Evolutionary conservation across 768 basidiomycete species (phyloP).

Genomic region (Termitomyces sp.): DNA sequence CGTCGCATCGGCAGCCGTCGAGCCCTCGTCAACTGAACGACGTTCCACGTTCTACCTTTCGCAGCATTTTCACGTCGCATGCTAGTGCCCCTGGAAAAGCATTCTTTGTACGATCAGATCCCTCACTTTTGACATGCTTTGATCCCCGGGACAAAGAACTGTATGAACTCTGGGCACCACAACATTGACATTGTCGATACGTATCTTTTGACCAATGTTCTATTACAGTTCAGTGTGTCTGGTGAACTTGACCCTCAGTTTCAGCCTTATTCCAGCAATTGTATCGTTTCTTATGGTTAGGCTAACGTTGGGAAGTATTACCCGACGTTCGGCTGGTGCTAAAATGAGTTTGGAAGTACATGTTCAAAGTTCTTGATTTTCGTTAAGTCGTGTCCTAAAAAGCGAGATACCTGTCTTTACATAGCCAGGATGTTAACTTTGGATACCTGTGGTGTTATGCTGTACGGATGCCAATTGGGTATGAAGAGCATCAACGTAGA

Average conservation of each 20-base stretch:
- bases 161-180: slow-evolving; percentile 73
- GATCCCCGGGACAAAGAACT: slow-evolving; percentile 73
- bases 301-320: background rate
- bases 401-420: no score
- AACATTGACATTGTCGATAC: slow-evolving; percentile 17
- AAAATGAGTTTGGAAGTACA: background rate
- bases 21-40: slow-evolving; percentile 16
- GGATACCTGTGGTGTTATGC: no score
- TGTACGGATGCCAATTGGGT: no score
- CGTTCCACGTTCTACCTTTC: slow-evolving; percentile 25
- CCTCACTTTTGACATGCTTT: slow-evolving; percentile 65
- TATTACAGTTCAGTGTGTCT: background rate
- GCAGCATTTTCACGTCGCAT: slow-evolving; percentile 22
- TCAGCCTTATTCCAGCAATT: background rate
- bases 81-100: slow-evolving; percentile 23
- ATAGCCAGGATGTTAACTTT: no score
- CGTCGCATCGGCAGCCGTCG: background rate
- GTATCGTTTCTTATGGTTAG: background rate
- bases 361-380: background rate
- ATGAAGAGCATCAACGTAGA: no score
- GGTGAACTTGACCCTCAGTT: background rate
- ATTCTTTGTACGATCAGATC: slow-evolving; percentile 56
- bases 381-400: no score
- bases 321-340: background rate
- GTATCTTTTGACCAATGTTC: background rate